These are phyloP conservation scores for Aspergillus sojae DNA, from an alignment of 2,329 filamentous ascomycete species.

Conservation along the genomic window DNA sequence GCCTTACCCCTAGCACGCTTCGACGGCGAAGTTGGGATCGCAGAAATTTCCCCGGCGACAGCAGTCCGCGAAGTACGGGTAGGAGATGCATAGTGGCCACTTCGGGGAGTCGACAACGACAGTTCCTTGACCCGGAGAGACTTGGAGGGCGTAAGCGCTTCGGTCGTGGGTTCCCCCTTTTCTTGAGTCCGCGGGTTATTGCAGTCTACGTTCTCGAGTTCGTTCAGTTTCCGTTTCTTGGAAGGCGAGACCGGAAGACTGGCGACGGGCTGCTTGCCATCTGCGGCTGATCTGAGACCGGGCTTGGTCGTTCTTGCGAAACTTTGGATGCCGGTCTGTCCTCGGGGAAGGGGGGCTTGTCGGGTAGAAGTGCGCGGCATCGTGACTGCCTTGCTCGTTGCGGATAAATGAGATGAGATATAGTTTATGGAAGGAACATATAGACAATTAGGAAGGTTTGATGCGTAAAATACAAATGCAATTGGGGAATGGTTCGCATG, in stretches of 20 bases:
- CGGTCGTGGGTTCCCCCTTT: slow-evolving; percentile 10
- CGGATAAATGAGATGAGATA: slow-evolving; percentile 14
- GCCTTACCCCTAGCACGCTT: slow-evolving; percentile 22
- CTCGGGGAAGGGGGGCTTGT: slow-evolving; percentile 34
- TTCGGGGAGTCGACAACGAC: slow-evolving; percentile 36
- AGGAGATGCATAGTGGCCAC: slow-evolving; percentile 28
- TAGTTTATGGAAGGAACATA: slow-evolving; percentile 15
- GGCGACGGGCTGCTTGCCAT: slow-evolving; percentile 35
- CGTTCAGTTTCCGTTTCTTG: slow-evolving; percentile 44
- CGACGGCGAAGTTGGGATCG: slow-evolving; percentile 27
- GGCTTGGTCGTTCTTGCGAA: slow-evolving; percentile 51
- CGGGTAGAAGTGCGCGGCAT: slow-evolving; percentile 37
- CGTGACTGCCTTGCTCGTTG: slow-evolving; percentile 22
- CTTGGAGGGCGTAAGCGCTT: slow-evolving; percentile 36
- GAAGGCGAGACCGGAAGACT: slow-evolving; percentile 38
- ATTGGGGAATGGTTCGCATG: slow-evolving; percentile 10
- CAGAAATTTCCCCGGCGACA: background rate
- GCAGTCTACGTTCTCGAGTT: slow-evolving; percentile 37
- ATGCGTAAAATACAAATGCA: slow-evolving; percentile 10
- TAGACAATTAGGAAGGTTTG: slow-evolving; percentile 8
- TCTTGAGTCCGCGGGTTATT: slow-evolving; percentile 12
- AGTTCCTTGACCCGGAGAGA: slow-evolving; percentile 36
- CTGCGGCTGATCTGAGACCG: slow-evolving; percentile 20
- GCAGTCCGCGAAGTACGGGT: slow-evolving; percentile 12
- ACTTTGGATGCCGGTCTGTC: slow-evolving; percentile 45